Base-by-base conservation (phyloP, 495 filamentous ascomycete genomes). In the Bombardia bombarda region DNA sequence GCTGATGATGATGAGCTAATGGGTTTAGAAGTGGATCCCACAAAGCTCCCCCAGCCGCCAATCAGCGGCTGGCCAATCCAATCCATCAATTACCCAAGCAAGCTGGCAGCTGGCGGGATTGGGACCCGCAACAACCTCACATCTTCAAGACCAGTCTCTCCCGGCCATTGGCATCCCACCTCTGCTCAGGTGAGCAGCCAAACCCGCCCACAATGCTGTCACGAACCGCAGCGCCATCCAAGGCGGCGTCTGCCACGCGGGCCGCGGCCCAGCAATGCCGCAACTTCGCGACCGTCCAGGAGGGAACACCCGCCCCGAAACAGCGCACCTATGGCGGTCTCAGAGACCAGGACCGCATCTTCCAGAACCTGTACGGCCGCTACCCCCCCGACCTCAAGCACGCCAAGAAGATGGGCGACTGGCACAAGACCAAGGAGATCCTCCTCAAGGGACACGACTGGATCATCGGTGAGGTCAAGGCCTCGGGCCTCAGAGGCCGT, bases 341-440 rank as follows among this genome's bases (percentile, higher is more conserved):
- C 41, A 79, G 77, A 61, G 92, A 98, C 64, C 88, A 97, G 71
- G 92, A 98, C 60, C 79, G 92, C 52, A 98, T 98, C 70, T 98
- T 98, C 69, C 89, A 90, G 68, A 98, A 98, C 69, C 80, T 98
- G 17, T 98, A 97, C 70, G 80, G 84, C 47, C 87, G 92, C 55
- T 89, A 85, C 75, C 86, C 86, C 22, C 73, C 85, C 33, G 90
- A 96, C 70, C 67, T 98, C 43, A 88, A 90, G 74, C 82, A 75
- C 47, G 87, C 92, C n/a, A 87, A 84, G 86, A 95, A 94, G 70
- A 94, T 90, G 74, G 92, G 92, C 54, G 93, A 98, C 65, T 98
- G 92, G 92, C 77, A 98, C 70, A 94, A 90, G 74, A 98, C 92
- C 38, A 98, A 98, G 76, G 92, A 98, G 66, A 98, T 98, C 35